phyloP scores from a whole-genome alignment of 202 grass and related monocot genomes.

The Schoenoplectus triqueter region DNA sequence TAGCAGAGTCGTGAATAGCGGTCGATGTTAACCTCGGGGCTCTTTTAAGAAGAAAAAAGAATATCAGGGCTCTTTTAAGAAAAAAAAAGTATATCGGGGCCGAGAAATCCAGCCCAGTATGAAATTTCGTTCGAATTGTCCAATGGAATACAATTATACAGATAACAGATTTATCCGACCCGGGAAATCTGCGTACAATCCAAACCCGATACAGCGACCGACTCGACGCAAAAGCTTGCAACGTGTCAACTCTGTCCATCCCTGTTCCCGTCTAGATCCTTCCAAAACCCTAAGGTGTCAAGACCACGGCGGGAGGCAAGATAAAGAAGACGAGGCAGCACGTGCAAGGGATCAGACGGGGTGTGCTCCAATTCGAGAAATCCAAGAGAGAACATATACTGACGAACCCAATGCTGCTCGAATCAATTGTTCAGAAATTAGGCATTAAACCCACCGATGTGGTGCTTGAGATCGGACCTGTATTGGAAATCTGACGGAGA shows the following conservation, averaged over 20 bases:
- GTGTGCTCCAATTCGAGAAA: slow-evolving; percentile 85
- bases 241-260: too few species aligned
- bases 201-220: too few species aligned
- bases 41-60: too few species aligned
- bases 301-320: slow-evolving; percentile 71
- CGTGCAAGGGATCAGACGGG: slow-evolving; percentile 34
- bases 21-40: too few species aligned
- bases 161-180: too few species aligned
- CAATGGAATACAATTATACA: too few species aligned
- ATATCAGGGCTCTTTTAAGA: too few species aligned
- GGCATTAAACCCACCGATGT: slow-evolving; percentile 89
- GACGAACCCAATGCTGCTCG: slow-evolving; percentile 72
- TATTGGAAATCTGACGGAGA: slow-evolving; percentile 86
- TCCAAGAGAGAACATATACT: slow-evolving; percentile 93
- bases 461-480: slow-evolving; percentile 90
- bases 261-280: background rate
- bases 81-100: too few species aligned
- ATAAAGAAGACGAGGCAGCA: slow-evolving; percentile 73
- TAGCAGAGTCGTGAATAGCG: background rate
- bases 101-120: too few species aligned
- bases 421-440: slow-evolving; percentile 77
- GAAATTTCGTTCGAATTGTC: too few species aligned
- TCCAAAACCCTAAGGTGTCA: background rate
- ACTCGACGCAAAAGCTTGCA: too few species aligned
- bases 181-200: too few species aligned